Base-by-base conservation (phyloP, 2,329 filamentous ascomycete genomes). In the Neopestalotiopsis clavispora region DNA sequence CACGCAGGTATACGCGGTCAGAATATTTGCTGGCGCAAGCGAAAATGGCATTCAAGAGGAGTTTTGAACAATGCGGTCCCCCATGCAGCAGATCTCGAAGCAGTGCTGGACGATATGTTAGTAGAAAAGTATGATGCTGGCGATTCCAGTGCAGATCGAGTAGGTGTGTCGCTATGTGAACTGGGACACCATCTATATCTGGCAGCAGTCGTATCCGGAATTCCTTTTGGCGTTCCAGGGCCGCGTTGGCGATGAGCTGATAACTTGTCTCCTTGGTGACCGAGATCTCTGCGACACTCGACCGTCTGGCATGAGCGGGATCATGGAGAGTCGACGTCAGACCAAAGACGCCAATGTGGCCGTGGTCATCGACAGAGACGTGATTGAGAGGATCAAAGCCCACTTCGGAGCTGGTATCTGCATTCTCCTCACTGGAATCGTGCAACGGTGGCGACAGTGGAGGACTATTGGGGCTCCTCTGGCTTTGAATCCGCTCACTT, bases 91-190 rank as follows among this genome's bases (percentile, higher is more conserved):
- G 73, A 64, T 80, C 78, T 10, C 76, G 73, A 78, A 81, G 81
- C 58, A 82, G 73, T 0, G 77, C 78, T 0, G 80, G 80, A 4
- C 80, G 77, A 70, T 82, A 82, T 1, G 80, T 80, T 10, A 82
- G 69, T 2, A 81, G 73, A 58, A 78, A 81, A 0, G 77, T 77
- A 63, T 80, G 77, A 68, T 82, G 80, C 69, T 81, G 80, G 6
- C 80, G 74, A 68, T 74, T 79, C 80, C 80, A 81, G 71, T 82
- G 80, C 7, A 82, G 69, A 61, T 81, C 75, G 17, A 83, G 72
- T 10, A 82, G 73, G 69, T 82, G 80, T 45, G 78, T 71, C 6
- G 78, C 80, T 3, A 81, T 66, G 5, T 80, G 75, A 17, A 72
- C 70, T 1, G 71, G 71, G 2, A 77, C 70, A 2, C 74, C 76